Percentiles rank a stretch among this genome's conserved stretches.
Conservation (phyloP, 345 rosid genomes). For the Lepidium aucheri region DNA sequence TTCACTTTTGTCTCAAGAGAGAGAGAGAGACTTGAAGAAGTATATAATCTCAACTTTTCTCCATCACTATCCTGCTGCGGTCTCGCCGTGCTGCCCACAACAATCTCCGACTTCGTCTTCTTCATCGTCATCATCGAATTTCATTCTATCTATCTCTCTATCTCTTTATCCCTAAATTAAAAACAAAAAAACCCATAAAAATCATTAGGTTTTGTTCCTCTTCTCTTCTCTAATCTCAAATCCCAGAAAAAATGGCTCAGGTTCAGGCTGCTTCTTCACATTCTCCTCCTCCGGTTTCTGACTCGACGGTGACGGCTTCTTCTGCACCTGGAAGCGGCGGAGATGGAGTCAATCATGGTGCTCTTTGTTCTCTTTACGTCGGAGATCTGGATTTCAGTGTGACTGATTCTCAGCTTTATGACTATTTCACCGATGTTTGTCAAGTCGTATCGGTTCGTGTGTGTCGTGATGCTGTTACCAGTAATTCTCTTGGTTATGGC, state of each 20-base stretch:
- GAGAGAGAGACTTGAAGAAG: conserved; percentile 4
- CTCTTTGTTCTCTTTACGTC: conserved; percentile 57
- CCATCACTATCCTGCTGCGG: conserved; percentile 26
- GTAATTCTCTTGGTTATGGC: conserved; percentile 83
- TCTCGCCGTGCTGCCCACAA: conserved; percentile 34
- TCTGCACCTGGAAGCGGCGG: neutral
- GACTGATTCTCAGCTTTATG: conserved; percentile 65
- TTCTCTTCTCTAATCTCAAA: neutral
- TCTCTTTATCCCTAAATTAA: neutral
- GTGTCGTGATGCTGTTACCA: conserved; percentile 56
- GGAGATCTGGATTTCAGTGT: conserved; percentile 69
- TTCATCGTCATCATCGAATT: neutral
- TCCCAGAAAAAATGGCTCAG: conserved; percentile 29
- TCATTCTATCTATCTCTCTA: neutral
- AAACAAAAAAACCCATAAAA: neutral
- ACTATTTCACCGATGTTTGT: conserved; percentile 49
- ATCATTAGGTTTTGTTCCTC: neutral
- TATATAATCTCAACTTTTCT: conserved; percentile 24
- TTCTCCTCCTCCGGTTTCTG: neutral
- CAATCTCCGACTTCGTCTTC: conserved; percentile 29
- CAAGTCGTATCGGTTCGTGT: conserved; percentile 65
- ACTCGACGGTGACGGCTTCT: conserved; percentile 1
- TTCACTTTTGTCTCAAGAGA: neutral
- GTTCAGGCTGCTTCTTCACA: conserved; percentile 31
- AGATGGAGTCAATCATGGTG: conserved; percentile 31